Evolutionary conservation across 2,329 filamentous ascomycete species (phyloP).

Genomic region (Penicillium olsonii): DNA sequence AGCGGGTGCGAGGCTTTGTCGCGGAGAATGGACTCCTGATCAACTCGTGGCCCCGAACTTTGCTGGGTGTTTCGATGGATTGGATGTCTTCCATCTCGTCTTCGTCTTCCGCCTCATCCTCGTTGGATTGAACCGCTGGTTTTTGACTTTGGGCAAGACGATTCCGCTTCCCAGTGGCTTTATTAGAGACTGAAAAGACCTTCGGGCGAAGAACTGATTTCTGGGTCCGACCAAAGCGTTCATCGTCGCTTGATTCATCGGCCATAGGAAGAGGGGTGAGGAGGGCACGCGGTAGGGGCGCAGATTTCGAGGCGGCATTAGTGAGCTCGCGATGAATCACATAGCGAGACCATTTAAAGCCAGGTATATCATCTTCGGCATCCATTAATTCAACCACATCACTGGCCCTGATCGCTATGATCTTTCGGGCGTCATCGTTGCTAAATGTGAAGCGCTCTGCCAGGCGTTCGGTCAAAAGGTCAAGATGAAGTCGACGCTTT

Average conservation of each 20-base stretch:
- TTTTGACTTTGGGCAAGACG: conserved; percentile 30
- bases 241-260: conserved; percentile 36
- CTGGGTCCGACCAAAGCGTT: conserved; percentile 35
- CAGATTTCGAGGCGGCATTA: conserved; percentile 32
- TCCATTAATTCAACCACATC: conserved; percentile 40
- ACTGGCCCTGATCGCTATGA: conserved; percentile 37
- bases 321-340: conserved; percentile 44
- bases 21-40: conserved; percentile 25
- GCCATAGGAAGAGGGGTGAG: conserved; percentile 39
- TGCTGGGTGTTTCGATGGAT: conserved; percentile 26
- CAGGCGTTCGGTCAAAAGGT: conserved; percentile 37
- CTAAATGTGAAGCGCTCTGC: conserved; percentile 31
- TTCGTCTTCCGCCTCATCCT: conserved; percentile 25
- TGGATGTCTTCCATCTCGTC: conserved; percentile 21
- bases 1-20: conserved; percentile 15
- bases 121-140: conserved; percentile 28
- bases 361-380: conserved; percentile 35
- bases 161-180: conserved; percentile 45
- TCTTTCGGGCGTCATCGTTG: conserved; percentile 37
- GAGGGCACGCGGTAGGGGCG: conserved; percentile 28
- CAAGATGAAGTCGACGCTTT: conserved; percentile 43
- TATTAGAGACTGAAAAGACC: conserved; percentile 39
- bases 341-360: conserved; percentile 44
- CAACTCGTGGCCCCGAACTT: conserved; percentile 24
- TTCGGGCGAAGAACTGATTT: conserved; percentile 50